phyloP scores from a whole-genome alignment of 2,329 filamentous ascomycete species.

The Thielaviopsis ethacetica region DNA sequence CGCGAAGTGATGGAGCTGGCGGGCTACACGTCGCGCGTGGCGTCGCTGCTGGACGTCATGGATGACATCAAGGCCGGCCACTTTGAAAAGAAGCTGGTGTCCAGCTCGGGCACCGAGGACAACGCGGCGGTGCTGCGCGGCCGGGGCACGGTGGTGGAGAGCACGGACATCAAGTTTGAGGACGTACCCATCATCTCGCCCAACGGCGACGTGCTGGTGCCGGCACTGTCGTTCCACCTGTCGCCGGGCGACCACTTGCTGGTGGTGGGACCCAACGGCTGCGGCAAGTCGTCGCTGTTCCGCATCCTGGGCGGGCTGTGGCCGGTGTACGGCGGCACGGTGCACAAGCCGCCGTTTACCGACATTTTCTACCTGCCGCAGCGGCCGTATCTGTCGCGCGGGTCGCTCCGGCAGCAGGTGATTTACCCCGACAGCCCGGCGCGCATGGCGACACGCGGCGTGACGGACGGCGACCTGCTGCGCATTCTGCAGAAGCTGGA shows the following conservation, averaged over 20 bases:
- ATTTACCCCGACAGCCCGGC: conserved; percentile 85
- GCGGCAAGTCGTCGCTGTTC: conserved; percentile 91
- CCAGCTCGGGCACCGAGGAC: conserved; percentile 63
- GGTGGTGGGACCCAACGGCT: conserved; percentile 92
- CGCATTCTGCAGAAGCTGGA: conserved; percentile 63
- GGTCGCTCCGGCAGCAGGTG: conserved; percentile 87
- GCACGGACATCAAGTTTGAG: conserved; percentile 67
- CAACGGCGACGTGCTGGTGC: conserved; percentile 84
- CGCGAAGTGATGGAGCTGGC: conserved; percentile 93
- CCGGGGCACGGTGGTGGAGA: conserved; percentile 68
- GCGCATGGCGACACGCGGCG: conserved; percentile 70
- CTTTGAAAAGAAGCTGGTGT: conserved; percentile 94
- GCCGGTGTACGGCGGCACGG: conserved; percentile 91
- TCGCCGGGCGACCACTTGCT: conserved; percentile 77
- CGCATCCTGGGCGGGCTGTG: conserved; percentile 89
- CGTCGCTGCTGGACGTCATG: conserved; percentile 82
- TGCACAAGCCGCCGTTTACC: conserved; percentile 77
- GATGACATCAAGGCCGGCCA: conserved; percentile 77
- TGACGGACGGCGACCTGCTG: conserved; percentile 67
- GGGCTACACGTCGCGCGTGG: conserved; percentile 85
- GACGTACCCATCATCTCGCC: conserved; percentile 93
- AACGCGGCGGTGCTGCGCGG: conserved; percentile 72
- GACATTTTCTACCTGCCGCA: conserved; percentile 98
- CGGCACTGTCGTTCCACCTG: conserved; percentile 73
- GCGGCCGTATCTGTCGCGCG: conserved; percentile 79